Evolutionary conservation across 148 eudicot species (phyloP), one percentile per base, ranked within the genome.

Genomic region (Spergularia bocconei): DNA sequence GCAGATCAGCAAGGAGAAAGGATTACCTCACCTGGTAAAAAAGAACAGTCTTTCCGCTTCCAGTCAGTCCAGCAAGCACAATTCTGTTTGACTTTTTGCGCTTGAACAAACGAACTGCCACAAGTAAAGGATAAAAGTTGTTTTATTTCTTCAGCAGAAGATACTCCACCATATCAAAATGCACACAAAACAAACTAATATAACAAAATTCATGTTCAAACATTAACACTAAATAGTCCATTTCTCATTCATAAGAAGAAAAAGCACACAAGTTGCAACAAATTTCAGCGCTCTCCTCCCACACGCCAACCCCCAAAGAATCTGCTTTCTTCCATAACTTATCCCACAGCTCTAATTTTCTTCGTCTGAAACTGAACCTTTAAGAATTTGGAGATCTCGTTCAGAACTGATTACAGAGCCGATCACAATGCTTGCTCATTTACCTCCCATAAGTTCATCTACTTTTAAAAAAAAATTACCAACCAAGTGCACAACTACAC

Each of bases 1-100:
- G 16, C 23, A 69, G 38, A 54, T 52, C n/a, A 50, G 51, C 13
- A 69, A 67, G 58, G 41, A 55, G 39, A 58, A 44, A 16, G 29
- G 71, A 51, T 61, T 66, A 62, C 19, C 85, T 85, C 78, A 93
- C 98, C 90, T 90, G 97, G 76, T 91, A 89, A 74, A 86, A 94
- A 59, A 91, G 87, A 75, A 89, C 88, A 77, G 97, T 94, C 75
- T 92, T 94, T 47, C 98, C 96, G 78, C 98, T 86, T 76, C 97
- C 98, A 86, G 85, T 84, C 57, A 94, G 86, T 76, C 98, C 98
- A 79, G 91, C 86, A 72, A 94, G 85, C 53, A 94, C 88, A 76
- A 94, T 78, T 53, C 97, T 91, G 80, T 92, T 90, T 17, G 88
- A 82, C 63, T 86, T 81, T 73, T 79, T 85, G 39, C 87, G 90